Percentiles rank a stretch among this genome's conserved stretches.
phyloP scores from a whole-genome alignment of 495 filamentous ascomycete genomes.

The Bacidia gigantensis region DNA sequence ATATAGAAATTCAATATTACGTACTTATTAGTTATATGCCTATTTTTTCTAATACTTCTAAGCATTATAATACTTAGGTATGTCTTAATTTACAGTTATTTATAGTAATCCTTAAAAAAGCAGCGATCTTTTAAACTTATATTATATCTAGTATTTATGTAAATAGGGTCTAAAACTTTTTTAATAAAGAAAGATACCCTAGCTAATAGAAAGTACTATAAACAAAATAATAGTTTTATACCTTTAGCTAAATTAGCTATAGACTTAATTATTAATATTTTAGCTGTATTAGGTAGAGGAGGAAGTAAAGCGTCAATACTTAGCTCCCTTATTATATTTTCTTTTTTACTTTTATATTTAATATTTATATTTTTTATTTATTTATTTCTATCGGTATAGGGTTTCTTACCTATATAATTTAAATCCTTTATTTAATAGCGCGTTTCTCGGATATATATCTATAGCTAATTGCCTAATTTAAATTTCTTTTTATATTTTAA shows the following conservation, averaged over 20 bases:
- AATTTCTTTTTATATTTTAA: not conserved
- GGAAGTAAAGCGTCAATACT: not conserved
- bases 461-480: not conserved
- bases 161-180: constrained; percentile 17
- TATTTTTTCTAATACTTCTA: not conserved
- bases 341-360: too few relatives aligned
- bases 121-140: constrained; percentile 1
- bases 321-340: too few relatives aligned
- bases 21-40: not conserved
- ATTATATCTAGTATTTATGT: constrained; percentile 1
- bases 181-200: not conserved
- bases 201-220: constrained; percentile 3
- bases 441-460: not conserved
- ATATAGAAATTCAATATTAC: not conserved
- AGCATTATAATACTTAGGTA: constrained; percentile 1
- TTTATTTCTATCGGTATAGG: not conserved
- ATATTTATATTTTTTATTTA: not conserved
- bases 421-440: not conserved
- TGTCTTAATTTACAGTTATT: constrained; percentile 7
- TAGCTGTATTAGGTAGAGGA: not conserved
- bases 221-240: not conserved
- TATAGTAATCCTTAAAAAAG: not conserved
- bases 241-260: not conserved
- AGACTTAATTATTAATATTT: not conserved
- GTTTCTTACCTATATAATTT: not conserved